A percentile compares a stretch with the other conserved stretches of the same genome.
phyloP scores from a whole-genome alignment of 192 early-diverging fungal species.

The Phycomyces blakesleeanus region DNA sequence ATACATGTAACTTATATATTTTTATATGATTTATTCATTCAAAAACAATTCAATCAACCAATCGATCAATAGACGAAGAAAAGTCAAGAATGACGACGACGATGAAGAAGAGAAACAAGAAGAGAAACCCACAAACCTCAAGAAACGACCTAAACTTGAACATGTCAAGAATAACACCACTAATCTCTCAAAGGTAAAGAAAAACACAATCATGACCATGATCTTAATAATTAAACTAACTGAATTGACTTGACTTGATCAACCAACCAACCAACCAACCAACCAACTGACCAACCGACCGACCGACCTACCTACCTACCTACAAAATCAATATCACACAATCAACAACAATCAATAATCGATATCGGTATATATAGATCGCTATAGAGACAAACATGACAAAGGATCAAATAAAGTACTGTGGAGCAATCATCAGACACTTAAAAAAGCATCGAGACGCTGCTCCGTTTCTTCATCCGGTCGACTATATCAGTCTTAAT shows the following conservation, averaged over 20 bases:
- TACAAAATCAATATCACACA: no score
- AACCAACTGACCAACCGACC: constrained; percentile 19
- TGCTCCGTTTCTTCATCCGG: constrained; percentile 79
- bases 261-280: constrained; percentile 1
- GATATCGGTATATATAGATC: no score
- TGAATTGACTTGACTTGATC: no score
- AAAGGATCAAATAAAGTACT: constrained; percentile 83
- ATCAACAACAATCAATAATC: no score
- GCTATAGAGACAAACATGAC: constrained; percentile 50
- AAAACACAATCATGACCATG: no score
- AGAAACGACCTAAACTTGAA: not conserved
- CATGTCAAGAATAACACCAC: not conserved
- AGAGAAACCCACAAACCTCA: not conserved
- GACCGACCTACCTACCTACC: constrained; percentile 16
- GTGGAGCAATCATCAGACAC: constrained; percentile 65
- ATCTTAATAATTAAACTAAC: no score
- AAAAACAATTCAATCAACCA: no score
- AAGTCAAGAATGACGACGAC: no score
- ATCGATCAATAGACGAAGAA: no score
- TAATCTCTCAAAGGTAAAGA: not conserved
- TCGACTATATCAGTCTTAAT: constrained; percentile 71
- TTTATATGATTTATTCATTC: no score
- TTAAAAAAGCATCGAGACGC: constrained; percentile 82
- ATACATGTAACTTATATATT: no score
- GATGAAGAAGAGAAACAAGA: not conserved